These are phyloP conservation scores for Albizia julibrissin DNA, from an alignment of 306 rosid genomes.

Conservation along the genomic window DNA sequence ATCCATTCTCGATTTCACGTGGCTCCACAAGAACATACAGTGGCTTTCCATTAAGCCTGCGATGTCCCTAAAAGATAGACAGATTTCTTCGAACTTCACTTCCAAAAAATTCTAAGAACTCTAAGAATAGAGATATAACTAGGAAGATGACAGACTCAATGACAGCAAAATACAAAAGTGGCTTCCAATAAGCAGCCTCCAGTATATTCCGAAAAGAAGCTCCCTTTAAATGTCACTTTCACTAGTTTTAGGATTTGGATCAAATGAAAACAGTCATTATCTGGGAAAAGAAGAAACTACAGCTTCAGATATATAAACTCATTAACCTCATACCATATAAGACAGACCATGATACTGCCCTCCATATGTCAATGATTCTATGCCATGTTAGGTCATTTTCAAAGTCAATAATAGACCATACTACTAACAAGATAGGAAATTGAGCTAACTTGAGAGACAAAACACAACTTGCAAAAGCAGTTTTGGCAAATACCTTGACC, in stretches of 20 bases:
- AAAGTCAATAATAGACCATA: not conserved
- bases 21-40: slow-evolving; percentile 95
- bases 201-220: slow-evolving; percentile 41
- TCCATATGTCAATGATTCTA: not conserved
- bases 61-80: slow-evolving; percentile 66
- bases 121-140: not conserved
- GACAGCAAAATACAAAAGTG: slow-evolving; percentile 12
- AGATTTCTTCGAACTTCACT: slow-evolving; percentile 25
- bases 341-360: not conserved
- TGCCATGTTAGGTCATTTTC: not conserved
- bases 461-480: not conserved
- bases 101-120: slow-evolving; percentile 15
- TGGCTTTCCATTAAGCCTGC: slow-evolving; percentile 83
- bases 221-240: slow-evolving; percentile 27
- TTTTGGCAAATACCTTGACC: slow-evolving; percentile 62
- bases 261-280: not conserved
- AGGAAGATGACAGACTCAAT: too few species aligned
- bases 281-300: not conserved
- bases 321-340: not conserved
- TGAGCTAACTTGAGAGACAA: not conserved
- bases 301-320: not conserved
- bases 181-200: slow-evolving; percentile 60
- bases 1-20: slow-evolving; percentile 55
- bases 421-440: not conserved
- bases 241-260: not conserved